These are phyloP conservation scores for Glonium stellatum DNA, from an alignment of 495 filamentous ascomycete species.

Conservation along the genomic window DNA sequence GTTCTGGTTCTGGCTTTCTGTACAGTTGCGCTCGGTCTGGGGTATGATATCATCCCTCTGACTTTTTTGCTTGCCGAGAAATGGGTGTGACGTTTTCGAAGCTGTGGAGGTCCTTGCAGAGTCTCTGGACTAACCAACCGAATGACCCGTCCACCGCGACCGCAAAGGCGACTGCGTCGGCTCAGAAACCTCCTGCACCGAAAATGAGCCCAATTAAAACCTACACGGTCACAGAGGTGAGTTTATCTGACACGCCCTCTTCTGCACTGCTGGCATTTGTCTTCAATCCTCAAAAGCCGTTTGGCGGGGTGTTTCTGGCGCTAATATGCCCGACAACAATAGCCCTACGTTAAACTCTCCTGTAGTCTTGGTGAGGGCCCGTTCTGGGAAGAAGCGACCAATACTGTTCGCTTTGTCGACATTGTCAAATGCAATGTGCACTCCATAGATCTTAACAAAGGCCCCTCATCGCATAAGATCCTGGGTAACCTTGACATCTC, in stretches of 20 bases:
- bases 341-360: slow-evolving; percentile 70
- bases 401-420: slow-evolving; percentile 81
- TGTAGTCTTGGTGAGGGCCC: slow-evolving; percentile 79
- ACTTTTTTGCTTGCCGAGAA: neutral
- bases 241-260: slow-evolving; percentile 4
- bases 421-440: slow-evolving; percentile 76
- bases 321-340: neutral
- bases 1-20: no score
- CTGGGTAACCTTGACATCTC: slow-evolving; percentile 56
- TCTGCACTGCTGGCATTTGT: neutral
- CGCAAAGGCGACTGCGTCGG: neutral
- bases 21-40: no score
- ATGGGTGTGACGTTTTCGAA: slow-evolving; percentile 26
- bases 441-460: slow-evolving; percentile 58
- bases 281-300: neutral
- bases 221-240: slow-evolving; percentile 32
- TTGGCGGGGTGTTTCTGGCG: slow-evolving; percentile 5
- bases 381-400: slow-evolving; percentile 60
- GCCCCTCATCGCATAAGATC: slow-evolving; percentile 56
- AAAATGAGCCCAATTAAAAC: slow-evolving; percentile 32
- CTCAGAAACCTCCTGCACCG: slow-evolving; percentile 16
- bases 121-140: slow-evolving; percentile 7
- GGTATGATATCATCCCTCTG: neutral
- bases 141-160: neutral
- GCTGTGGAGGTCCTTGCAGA: slow-evolving; percentile 19